Base-by-base conservation (phyloP, 192 early-diverging fungal genomes). In the Entophlyctis luteolus region DNA sequence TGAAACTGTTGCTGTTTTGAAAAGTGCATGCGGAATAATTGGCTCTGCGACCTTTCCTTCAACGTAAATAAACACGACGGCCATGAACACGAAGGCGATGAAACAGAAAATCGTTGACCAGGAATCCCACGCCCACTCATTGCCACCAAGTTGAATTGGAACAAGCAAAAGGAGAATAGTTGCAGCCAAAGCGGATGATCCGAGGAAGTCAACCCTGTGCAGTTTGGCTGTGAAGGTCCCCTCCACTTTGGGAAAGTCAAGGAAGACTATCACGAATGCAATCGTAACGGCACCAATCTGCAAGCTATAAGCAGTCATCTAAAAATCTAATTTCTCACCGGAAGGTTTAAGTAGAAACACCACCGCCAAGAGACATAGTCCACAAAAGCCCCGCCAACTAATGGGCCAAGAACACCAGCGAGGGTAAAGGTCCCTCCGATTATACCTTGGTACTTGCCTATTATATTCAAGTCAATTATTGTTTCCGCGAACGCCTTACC, bases 381-480 rank as follows among this genome's bases (percentile, higher is more conserved):
- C 4, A 45, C 48, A 87, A 95, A 87, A 8, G 85, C 65, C 33
- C 93, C 93, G 49, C 93, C 93, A 16, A 92, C 49, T 4, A 91
- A 72, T 0, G 93, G 90, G n/a, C 92, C 93, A 3, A 91, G 50
- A 1, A 91, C 84, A 5, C 86, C 83, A 6, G 87, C 84, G 38
- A 91, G 45, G 3, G 87, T 88, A 80, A 89, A 88, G 0, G 86
- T 87, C 52, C 81, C 87, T 25, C 90, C 88, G 20, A 90, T 86
- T 23, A 92, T 58, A 20, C 87, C 81, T 71, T 90, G 85, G 68
- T 87, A 92, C 65, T 90, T 91, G 32, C 89, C 89, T 42, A 12
- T 42, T 42, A 12, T n/a, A 42, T 42, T 12, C 8, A 42, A 42
- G 39, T 42, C 39, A 34, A 42, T 12, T 42, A 42, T 42, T 12